Conservation (phyloP, 805 yeast species). For the Candida germanica region DNA sequence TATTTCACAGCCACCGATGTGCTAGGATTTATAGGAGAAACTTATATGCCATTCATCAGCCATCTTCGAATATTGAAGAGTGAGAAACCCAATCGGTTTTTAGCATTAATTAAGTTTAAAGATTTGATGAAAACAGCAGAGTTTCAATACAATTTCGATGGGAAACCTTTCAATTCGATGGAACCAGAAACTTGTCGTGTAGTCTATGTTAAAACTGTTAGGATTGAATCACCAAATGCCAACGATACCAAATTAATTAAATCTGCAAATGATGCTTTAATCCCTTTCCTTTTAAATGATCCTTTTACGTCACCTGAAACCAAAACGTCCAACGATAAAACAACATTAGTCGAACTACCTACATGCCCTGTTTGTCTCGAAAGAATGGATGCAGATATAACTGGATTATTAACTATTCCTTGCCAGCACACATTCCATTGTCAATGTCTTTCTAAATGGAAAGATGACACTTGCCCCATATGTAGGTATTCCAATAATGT, state of each 20-base stretch:
- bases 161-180: constrained; percentile 76
- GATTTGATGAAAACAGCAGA: constrained; percentile 51
- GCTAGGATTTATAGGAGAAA: constrained; percentile 74
- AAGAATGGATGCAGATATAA: constrained; percentile 73
- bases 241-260: constrained; percentile 10
- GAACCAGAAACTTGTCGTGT: constrained; percentile 86
- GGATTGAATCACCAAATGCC: constrained; percentile 26
- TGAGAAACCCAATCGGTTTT: constrained; percentile 62
- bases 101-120: constrained; percentile 75
- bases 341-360: constrained; percentile 58
- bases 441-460: constrained; percentile 83
- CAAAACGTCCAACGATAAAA: constrained; percentile 5
- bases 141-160: constrained; percentile 67
- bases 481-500: constrained; percentile 68
- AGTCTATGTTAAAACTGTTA: constrained; percentile 61
- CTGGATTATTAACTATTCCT: constrained; percentile 83
- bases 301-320: constrained; percentile 53
- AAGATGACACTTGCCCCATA: constrained; percentile 86
- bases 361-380: constrained; percentile 93
- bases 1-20: constrained; percentile 84
- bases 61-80: constrained; percentile 74
- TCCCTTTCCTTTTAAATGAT: constrained; percentile 70
- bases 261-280: constrained; percentile 21
- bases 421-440: constrained; percentile 95
- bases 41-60: constrained; percentile 50